A percentile compares a stretch with the other conserved stretches of the same genome.
phyloP scores from a whole-genome alignment of 2,329 filamentous ascomycete genomes.

The Coniella lustricola region DNA sequence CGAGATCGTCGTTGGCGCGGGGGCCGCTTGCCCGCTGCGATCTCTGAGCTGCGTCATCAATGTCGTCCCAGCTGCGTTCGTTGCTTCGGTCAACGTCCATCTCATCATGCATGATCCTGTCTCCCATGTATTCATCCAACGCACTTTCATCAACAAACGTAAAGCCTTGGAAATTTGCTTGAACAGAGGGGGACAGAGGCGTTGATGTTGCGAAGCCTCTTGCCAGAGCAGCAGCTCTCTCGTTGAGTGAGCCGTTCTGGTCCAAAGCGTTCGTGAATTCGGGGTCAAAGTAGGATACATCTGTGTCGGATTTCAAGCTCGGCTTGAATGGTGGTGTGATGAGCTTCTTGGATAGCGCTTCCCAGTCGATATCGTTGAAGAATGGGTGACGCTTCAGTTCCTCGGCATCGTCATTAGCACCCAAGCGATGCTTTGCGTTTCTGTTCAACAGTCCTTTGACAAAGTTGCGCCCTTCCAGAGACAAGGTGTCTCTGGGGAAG shows the following conservation, averaged over 20 bases:
- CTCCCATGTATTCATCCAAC: conserved; percentile 75
- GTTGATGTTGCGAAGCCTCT: conserved; percentile 84
- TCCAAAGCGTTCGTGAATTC: conserved; percentile 95
- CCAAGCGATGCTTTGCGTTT: conserved; percentile 91
- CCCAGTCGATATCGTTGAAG: conserved; percentile 93
- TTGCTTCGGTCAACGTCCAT: conserved; percentile 41
- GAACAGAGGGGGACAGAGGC: conserved; percentile 87
- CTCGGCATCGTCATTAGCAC: conserved; percentile 83
- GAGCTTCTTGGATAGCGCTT: conserved; percentile 77
- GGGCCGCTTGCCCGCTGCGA: conserved; percentile 59
- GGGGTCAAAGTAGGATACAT: conserved; percentile 97
- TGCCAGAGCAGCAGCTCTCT: conserved; percentile 79
- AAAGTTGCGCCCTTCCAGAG: conserved; percentile 91
- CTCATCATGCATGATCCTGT: conserved; percentile 47
- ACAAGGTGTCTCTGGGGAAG: conserved; percentile 90
- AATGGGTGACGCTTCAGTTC: conserved; percentile 93
- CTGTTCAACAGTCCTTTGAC: conserved; percentile 96
- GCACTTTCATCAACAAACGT: conserved; percentile 98
- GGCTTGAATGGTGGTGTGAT: conserved; percentile 97
- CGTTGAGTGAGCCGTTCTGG: conserved; percentile 80
- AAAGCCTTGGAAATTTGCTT: conserved; percentile 97
- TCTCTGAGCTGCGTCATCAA: conserved; percentile 47
- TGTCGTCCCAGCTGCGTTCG: conserved; percentile 53
- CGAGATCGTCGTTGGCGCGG: conserved; percentile 56
- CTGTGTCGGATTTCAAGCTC: conserved; percentile 89